Base-by-base conservation (phyloP, 2,329 filamentous ascomycete genomes). In the Aaosphaeria pasadenensis region DNA sequence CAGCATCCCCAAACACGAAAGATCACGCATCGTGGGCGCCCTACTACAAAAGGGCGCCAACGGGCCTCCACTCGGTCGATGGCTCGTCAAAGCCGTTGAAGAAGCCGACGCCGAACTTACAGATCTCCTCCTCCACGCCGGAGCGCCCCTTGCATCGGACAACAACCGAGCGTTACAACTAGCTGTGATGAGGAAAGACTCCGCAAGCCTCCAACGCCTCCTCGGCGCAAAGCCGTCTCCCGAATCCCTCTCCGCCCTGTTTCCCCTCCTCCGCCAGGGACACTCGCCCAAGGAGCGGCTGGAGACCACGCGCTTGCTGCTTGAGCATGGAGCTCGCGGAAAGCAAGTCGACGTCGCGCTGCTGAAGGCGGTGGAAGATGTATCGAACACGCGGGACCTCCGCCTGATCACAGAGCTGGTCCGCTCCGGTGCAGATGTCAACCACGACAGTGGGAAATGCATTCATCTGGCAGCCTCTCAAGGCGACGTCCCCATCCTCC, bases 291-390 rank as follows among this genome's bases (percentile, higher is more conserved):
- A 54, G 11, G 63, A 67, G 11, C 52, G 62, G 49, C 48, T 62
- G 6, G 55, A 58, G 13, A 54, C 51, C 7, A 48, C 57, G 4
- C 50, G 50, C 11, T 35, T 68, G 11, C 44, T 68, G 11, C 56
- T 68, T 24, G 48, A 58, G 29, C 39, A 58, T 42, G 64, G 63
- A 32, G 63, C 64, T 30, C 52, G 49, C 30, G 64, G 64, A 4
- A 40, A 46, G 5, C 57, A 62, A 47, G 63, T 68, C 11, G 57
- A 66, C 43, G 54, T 63, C 43, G 60, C 62, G 24, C 57, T 67
- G 4, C 43, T 65, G 17, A 57, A 65, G 43, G 59, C 62, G 1
- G 55, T 65, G 4, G 53, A 55, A 5, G 62, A 66, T 41, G 60
- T 53, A 1, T 62, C 63, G 4, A 33, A 45, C 30, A 51, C 51